Base-by-base conservation (phyloP, 2,329 filamentous ascomycete genomes). In the Exophiala sp. region DNA sequence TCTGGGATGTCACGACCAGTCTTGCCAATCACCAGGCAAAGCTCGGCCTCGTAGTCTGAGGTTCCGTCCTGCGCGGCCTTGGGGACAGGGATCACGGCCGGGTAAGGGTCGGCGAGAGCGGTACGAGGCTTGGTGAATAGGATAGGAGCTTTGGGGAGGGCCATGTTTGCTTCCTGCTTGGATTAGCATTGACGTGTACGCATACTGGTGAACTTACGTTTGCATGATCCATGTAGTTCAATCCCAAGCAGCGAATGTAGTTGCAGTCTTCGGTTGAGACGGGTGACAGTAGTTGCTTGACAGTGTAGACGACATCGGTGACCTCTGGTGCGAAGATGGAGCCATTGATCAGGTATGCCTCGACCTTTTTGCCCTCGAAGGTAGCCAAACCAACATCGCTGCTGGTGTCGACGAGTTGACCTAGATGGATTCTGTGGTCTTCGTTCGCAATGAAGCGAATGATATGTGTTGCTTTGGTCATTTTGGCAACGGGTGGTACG, bases 221-320 rank as follows among this genome's bases (percentile, higher is more conserved):
- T 5, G 71, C 71, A 52, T 74, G 72, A 58, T 75, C 68, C 42
- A 59, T 64, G 60, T 75, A 75, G 66, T 77, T 78, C 52, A 77
- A 68, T 6, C 75, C 74, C 44, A 77, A 61, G 61, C 74, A 77
- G n/a, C 74, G 71, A 43, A 77, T 73, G 35, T 60, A 62, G 47
- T 62, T 62, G 45, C 54, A 60, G 24, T 62, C 60, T 41, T 60
- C 60, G 36, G 32, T 52, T n/a, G 54, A 55, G 18, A 62, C 54
- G 20, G 60, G 60, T 18, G 58, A 61, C 48, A 40, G 64, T 66
- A 59, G 67, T 43, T 58, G 48, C 60, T 62, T 60, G 36, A 62
- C 60, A 7, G 60, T 61, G 36, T 57, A 60, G 9, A 61, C 52
- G 45, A 65, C 62, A 16, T 67, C 60, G 1, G 68, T 70, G 8